These are phyloP conservation scores for Verbena officinalis DNA, from an alignment of 257 asterid species.

Conservation along the genomic window DNA sequence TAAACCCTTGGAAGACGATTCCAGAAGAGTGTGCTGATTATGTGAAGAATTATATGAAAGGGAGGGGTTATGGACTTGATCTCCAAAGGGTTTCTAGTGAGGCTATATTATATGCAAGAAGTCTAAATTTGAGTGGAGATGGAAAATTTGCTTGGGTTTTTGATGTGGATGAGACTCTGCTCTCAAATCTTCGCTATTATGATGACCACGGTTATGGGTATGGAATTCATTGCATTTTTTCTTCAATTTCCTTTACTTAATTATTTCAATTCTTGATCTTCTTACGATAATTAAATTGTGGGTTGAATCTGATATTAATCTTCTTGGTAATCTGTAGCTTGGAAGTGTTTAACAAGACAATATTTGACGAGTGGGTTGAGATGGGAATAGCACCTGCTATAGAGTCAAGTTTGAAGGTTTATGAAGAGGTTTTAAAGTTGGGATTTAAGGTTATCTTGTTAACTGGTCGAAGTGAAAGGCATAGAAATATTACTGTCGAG, in stretches of 20 bases:
- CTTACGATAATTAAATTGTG: no score
- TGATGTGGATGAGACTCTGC: slow-evolving; percentile 86
- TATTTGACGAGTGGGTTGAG: slow-evolving; percentile 83
- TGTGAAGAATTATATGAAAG: slow-evolving; percentile 59
- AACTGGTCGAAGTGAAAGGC: slow-evolving; percentile 80
- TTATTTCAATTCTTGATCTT: no score
- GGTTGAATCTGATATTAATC: slow-evolving; percentile 7
- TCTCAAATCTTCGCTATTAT: slow-evolving; percentile 87
- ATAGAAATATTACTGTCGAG: slow-evolving; percentile 53
- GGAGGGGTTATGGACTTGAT: slow-evolving; percentile 55
- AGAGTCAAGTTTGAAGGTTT: slow-evolving; percentile 60
- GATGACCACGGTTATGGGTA: slow-evolving; percentile 77
- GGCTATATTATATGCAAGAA: slow-evolving; percentile 50
- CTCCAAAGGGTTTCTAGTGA: slow-evolving; percentile 56
- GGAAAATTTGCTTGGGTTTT: slow-evolving; percentile 74
- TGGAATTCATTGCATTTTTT: not conserved
- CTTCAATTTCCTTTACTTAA: not conserved
- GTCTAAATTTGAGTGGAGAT: slow-evolving; percentile 48
- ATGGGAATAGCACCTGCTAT: slow-evolving; percentile 70
- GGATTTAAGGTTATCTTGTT: slow-evolving; percentile 66
- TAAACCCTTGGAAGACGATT: slow-evolving; percentile 70
- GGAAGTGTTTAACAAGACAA: slow-evolving; percentile 62
- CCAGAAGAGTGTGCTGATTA: slow-evolving; percentile 70
- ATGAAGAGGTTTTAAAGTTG: slow-evolving; percentile 57
- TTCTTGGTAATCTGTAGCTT: slow-evolving; percentile 43